Evolutionary conservation across 371 early-diverging fungal genomes (phyloP), one percentile per base, ranked within the genome.

Genomic region (Neoconidiobolus thromboides): DNA sequence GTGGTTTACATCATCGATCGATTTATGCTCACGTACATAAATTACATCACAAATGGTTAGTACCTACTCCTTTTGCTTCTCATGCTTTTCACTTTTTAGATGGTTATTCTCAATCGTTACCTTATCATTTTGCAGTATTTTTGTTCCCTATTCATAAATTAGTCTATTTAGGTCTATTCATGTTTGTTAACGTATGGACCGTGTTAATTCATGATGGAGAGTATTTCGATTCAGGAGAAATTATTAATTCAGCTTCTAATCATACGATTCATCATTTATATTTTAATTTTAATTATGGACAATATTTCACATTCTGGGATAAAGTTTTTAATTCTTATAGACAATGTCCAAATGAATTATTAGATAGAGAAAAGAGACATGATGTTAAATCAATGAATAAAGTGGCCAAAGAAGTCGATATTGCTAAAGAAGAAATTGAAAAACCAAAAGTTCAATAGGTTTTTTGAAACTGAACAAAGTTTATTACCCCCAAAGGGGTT

Each of bases 221-320:
- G 42, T 67, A 63, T 50, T 49, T 64, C 37, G 39, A 64, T 41
- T 38, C 59, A 26, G 62, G 61, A 14, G 4, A 58, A 1, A 63
- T 69, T 46, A 61, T 73, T 58, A 92, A 93, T 65, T 83, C 88
- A 7, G 86, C 91, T 12, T 94, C 95, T 10, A 93, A 96, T 66
- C 96, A 96, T 69, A 82, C 91, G 14, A 81, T 96, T 43, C 96
- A 96, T 64, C 96, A 96, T 64, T 71, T 91, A 55, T 91, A 96
- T 71, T 96, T 96, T 71, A 93, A 94, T 78, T 94, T 89, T 77
- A 96, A 96, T 76, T 96, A 90, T 64, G 95, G 96, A 2, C 96
- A 96, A 71, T 96, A 93, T 71, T 89, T 90, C 48, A 93, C 93
- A 1, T 68, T 89, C 50, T 87, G 86, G 82, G 89, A 89, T 67